Percentiles rank a stretch among this genome's conserved stretches.
Evolutionary conservation across 2,329 filamentous ascomycete genomes (phyloP).

Genomic region (Botrytis byssoidea): DNA sequence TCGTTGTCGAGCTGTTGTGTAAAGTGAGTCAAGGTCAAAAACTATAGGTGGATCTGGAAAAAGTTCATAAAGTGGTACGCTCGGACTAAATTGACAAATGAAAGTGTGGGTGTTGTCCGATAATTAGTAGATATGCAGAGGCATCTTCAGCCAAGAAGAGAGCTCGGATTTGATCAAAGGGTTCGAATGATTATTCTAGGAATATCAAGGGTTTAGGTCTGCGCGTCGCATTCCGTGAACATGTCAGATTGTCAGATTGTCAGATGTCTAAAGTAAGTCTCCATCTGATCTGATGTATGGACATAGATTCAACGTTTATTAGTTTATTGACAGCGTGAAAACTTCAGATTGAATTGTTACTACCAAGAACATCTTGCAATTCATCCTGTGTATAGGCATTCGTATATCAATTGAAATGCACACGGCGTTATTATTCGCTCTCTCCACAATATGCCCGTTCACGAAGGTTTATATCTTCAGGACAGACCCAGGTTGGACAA

Average conservation of each 20-base stretch:
- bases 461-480: background rate
- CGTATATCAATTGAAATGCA: background rate
- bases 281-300: background rate
- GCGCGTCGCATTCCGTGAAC: background rate
- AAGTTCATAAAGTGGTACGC: conserved; percentile 4
- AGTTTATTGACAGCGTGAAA: background rate
- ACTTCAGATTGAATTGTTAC: background rate
- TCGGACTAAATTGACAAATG: conserved; percentile 4
- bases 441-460: background rate
- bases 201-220: background rate
- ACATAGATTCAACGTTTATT: background rate
- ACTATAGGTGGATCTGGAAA: conserved; percentile 9
- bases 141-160: background rate
- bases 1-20: conserved; percentile 19
- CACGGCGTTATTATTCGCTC: background rate
- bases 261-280: background rate
- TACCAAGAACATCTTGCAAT: background rate
- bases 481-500: background rate
- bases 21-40: conserved; percentile 23
- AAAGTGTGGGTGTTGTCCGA: background rate
- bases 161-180: background rate
- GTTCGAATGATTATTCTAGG: background rate
- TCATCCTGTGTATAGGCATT: background rate
- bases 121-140: background rate
- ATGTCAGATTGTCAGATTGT: background rate